Evolutionary conservation across 371 early-diverging fungal species (phyloP).

Genomic region (Dichotomocladium elegans): DNA sequence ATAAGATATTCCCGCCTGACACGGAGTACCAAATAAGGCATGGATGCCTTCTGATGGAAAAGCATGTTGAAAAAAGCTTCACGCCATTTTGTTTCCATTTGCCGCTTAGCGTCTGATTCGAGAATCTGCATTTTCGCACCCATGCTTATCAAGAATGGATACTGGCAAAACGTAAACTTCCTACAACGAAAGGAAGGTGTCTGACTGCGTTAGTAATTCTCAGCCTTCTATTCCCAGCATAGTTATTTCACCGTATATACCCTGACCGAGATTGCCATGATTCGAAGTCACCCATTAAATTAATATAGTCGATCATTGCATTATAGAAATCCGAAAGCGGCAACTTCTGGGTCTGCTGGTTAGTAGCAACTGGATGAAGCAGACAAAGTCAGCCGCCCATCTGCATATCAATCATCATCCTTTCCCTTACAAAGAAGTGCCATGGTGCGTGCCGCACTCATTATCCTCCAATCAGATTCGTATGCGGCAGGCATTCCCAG

Average conservation of each 20-base stretch:
- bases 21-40: slow-evolving; percentile 76
- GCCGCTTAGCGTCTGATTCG: slow-evolving; percentile 82
- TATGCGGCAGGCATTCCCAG: slow-evolving; percentile 43
- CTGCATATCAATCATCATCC: neutral
- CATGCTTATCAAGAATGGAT: slow-evolving; percentile 86
- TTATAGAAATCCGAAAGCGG: slow-evolving; percentile 80
- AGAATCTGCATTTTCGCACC: slow-evolving; percentile 85
- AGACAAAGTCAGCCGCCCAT: slow-evolving; percentile 2
- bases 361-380: slow-evolving; percentile 59
- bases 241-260: no score
- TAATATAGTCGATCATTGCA: slow-evolving; percentile 77
- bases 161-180: slow-evolving; percentile 83
- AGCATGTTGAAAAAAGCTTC: slow-evolving; percentile 84
- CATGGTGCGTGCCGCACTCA: slow-evolving; percentile 88
- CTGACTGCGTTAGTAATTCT: neutral
- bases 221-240: neutral
- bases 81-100: slow-evolving; percentile 78
- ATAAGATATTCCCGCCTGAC: slow-evolving; percentile 83
- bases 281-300: slow-evolving; percentile 77
- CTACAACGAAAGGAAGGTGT: slow-evolving; percentile 5
- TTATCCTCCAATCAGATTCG: slow-evolving; percentile 81
- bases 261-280: slow-evolving; percentile 82
- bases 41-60: slow-evolving; percentile 77
- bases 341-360: slow-evolving; percentile 55
- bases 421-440: slow-evolving; percentile 66